These are phyloP conservation scores for Nepenthes gracilis DNA, from an alignment of 148 eudicot species.

Conservation along the genomic window DNA sequence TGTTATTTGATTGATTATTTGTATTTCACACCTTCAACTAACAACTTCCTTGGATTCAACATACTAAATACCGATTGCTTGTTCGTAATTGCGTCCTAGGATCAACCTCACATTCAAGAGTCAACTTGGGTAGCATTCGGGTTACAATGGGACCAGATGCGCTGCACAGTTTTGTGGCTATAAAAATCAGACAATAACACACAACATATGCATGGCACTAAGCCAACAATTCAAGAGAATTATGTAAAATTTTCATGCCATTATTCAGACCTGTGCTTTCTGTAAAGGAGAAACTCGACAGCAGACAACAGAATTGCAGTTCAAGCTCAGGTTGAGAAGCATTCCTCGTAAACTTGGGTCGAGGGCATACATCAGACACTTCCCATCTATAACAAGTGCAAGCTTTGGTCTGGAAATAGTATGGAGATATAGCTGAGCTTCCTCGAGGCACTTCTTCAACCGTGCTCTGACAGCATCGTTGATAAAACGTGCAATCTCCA, in stretches of 20 bases:
- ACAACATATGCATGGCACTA: not conserved
- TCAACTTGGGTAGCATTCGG: no score
- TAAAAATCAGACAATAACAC: no score
- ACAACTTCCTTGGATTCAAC: no score
- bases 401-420: conserved; percentile 45
- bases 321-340: conserved; percentile 78
- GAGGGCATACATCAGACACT: conserved; percentile 95
- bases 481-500: conserved; percentile 68
- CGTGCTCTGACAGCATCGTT: conserved; percentile 54
- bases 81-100: no score
- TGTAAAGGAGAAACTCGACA: conserved; percentile 98
- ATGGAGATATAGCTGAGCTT: conserved; percentile 46
- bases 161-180: no score
- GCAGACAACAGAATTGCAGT: conserved; percentile 86
- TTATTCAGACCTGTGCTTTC: conserved; percentile 23
- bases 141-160: no score
- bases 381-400: conserved; percentile 91
- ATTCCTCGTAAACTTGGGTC: conserved; percentile 72
- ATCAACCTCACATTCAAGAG: no score
- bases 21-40: no score
- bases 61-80: no score
- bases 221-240: not conserved
- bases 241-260: not conserved
- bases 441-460: conserved; percentile 58
- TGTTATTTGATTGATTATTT: no score